Percentiles rank a stretch among this genome's conserved stretches.
Evolutionary conservation across 495 filamentous ascomycete species (phyloP).

Genomic region (Penicillium longicatenatum): DNA sequence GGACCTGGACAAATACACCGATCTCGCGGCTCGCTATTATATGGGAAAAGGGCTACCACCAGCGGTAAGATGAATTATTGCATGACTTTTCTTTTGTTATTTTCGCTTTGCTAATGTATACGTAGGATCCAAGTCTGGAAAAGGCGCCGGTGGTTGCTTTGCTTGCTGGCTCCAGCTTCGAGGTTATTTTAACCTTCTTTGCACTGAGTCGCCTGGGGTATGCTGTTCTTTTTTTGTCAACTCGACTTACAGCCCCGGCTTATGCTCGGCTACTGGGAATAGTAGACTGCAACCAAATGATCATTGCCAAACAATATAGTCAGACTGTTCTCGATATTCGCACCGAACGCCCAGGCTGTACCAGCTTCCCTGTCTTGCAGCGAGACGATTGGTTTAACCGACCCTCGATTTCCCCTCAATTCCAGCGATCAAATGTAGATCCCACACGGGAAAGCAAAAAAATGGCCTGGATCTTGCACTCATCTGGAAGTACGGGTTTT

Average conservation of each 20-base stretch:
- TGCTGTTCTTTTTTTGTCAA: constrained; percentile 57
- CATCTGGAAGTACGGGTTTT: constrained; percentile 60
- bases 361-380: constrained; percentile 13
- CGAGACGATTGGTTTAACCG: constrained; percentile 26
- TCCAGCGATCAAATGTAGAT: constrained; percentile 19
- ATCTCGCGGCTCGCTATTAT: constrained; percentile 27
- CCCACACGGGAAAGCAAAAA: constrained; percentile 34
- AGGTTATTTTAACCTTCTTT: constrained; percentile 55
- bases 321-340: constrained; percentile 25
- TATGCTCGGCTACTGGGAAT: constrained; percentile 49
- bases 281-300: constrained; percentile 43
- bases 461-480: constrained; percentile 55
- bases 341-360: constrained; percentile 14
- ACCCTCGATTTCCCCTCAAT: constrained; percentile 11
- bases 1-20: constrained; percentile 28
- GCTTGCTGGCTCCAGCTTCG: constrained; percentile 54
- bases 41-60: constrained; percentile 23
- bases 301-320: constrained; percentile 24
- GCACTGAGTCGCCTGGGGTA: constrained; percentile 58
- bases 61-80: constrained; percentile 14
- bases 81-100: too few relatives aligned
- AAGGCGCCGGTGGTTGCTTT: constrained; percentile 48
- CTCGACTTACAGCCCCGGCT: constrained; percentile 53
- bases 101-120: neutral
- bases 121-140: constrained; percentile 21